Evolutionary conservation across 2,329 filamentous ascomycete species (phyloP), one percentile per base, ranked within the genome.

Genomic region (Orbilia ellipsospora): DNA sequence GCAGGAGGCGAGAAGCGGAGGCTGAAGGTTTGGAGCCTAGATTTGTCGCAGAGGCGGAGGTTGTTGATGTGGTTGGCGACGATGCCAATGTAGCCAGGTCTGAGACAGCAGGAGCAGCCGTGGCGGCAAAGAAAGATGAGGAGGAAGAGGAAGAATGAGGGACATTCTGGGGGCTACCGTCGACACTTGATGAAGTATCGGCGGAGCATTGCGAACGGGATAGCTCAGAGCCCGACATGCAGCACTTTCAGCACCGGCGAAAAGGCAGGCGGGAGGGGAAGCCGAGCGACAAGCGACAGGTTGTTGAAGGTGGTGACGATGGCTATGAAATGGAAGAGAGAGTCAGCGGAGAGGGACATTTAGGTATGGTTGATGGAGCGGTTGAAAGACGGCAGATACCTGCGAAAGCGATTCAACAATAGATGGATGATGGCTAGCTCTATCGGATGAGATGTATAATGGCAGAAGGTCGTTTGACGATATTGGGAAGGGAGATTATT

Each of bases 141-240:
- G 44, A 48, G n/a, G 48, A 52, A 5, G 48, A 18, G 10, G 44
- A 51, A 59, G 5, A 16, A 50, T 50, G n/a, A 26, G 59, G 23
- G 4, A 23, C 57, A 36, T 36, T 36, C 10, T 36, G 31, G 31
- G 31, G 8, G 72, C 72, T 75, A 69, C 72, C 72, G 72, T 75
- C 72, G 72, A 75, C 60, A 75, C 72, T 48, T 59, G 52, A 57
- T 52, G 48, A 69, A 65, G 72, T 28, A 69, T 69, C 72, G 72
- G 64, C 72, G 72, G 72, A 75, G 72, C 72, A 75, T 75, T 69
- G 72, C 55, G 59, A 26, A 16, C 50, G 72, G 64, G 60, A 69
- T 28, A 44, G 54, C 44, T 57, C 64, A 59, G 42, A 61, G 26
- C 54, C 54, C 64, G 72, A 75, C 72, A 75, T 75, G 72, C 72